Evolutionary conservation across 495 filamentous ascomycete species (phyloP), one percentile per base, ranked within the genome.

Genomic region (Daldinia caldariorum): DNA sequence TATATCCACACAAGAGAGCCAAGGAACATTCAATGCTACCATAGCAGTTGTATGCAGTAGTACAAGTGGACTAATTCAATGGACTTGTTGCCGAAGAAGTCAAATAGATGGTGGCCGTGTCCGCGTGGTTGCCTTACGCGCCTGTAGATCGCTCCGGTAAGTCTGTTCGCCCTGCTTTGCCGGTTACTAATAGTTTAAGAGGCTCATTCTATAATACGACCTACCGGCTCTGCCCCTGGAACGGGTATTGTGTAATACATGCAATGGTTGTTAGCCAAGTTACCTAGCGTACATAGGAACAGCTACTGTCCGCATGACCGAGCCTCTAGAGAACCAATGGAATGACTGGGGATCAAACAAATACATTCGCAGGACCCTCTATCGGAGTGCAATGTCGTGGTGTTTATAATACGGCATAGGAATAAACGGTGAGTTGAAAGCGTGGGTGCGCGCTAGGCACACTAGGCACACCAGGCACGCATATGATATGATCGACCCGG

Each of bases 121-220:
- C 54, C 50, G 62, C 68, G 68, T 71, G 68, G 67, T 69, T 60
- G 61, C 61, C 67, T 62, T 58, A 55, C 13, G 10, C 29, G 45
- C 62, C 62, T 66, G 8, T 66, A 45, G 56, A 66, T 56, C 37
- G 47, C 58, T 38, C 58, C 62, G 50, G 32, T 53, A 51, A 58
- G 34, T 16, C 37, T 16, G 53, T 66, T 20, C 68, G 68, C 68
- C 68, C 63, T 71, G 49, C 53, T 63, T 41, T 66, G 51, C 45
- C 20, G 35, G 62, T 56, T 18, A 20, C 35, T 60, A 38, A 16
- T 51, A 47, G 50, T 43, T 51, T 32, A 39, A 57, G 67, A 62
- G 51, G 68, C 62, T 71, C 63, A 58, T 13, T 66, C 34, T 37
- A 50, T 59, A 60, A 71, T 71, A 22, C 58, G 39, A 60, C 54